Conservation (phyloP, 2,329 filamentous ascomycete genomes). For the Colletotrichum echinochloae region DNA sequence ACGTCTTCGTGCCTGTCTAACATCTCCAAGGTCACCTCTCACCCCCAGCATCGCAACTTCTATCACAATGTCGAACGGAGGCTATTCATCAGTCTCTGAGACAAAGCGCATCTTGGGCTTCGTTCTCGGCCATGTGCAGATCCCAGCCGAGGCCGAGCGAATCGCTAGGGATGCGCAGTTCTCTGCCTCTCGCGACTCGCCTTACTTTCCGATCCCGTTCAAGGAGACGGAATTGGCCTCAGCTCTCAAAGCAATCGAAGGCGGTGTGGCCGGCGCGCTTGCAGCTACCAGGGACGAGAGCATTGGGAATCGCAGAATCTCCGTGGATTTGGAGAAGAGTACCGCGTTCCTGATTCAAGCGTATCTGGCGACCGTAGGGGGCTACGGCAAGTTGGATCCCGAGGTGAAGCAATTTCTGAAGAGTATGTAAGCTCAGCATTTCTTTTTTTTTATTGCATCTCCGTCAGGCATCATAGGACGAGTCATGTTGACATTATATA, state of each 20-base stretch:
- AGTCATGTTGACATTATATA: constrained; percentile 47
- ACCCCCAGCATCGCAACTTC: not conserved
- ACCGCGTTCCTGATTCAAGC: constrained; percentile 57
- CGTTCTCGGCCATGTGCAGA: constrained; percentile 48
- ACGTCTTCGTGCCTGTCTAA: not conserved
- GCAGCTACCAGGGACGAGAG: constrained; percentile 45
- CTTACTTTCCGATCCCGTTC: constrained; percentile 61
- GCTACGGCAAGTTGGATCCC: constrained; percentile 53
- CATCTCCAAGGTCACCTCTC: not conserved
- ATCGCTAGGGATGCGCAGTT: constrained; percentile 47
- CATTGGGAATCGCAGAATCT: constrained; percentile 43
- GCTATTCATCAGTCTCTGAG: constrained; percentile 46
- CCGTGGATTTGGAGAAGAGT: constrained; percentile 53
- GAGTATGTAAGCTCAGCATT: constrained; percentile 43
- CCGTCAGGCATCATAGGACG: not conserved
- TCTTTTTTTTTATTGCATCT: not conserved
- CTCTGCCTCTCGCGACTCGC: constrained; percentile 49
- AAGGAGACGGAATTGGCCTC: constrained; percentile 59
- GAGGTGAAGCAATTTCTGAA: constrained; percentile 49
- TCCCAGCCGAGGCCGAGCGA: constrained; percentile 45
- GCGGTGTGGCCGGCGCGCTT: constrained; percentile 48
- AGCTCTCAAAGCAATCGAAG: constrained; percentile 59
- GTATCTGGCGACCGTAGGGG: constrained; percentile 52
- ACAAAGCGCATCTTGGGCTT: constrained; percentile 44
- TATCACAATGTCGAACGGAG: constrained; percentile 17